Percentiles rank a stretch among this genome's conserved stretches.
These are phyloP conservation scores for Cinnamomum chago DNA, from an alignment of 164 flowering plant genomes.

Conservation along the genomic window DNA sequence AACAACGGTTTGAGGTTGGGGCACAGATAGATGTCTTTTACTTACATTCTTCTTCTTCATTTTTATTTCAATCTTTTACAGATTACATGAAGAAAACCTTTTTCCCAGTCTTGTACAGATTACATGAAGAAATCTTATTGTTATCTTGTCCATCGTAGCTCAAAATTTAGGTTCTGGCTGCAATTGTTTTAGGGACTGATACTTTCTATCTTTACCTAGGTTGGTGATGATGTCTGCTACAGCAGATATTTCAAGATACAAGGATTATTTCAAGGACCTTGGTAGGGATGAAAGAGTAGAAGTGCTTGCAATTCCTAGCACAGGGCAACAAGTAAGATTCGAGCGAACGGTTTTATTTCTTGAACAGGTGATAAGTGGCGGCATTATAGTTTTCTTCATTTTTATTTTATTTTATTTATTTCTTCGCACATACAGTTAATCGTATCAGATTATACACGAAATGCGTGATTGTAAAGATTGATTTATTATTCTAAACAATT, in stretches of 20 bases:
- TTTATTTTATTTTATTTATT: too few species aligned
- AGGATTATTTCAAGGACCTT: slow-evolving; percentile 85
- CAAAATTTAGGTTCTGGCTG: background rate
- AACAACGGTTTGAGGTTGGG: slow-evolving; percentile 66
- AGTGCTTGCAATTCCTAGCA: slow-evolving; percentile 79
- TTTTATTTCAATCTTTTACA: too few species aligned
- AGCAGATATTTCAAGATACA: slow-evolving; percentile 77
- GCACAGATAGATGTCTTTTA: too few species aligned
- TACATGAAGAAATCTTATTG: too few species aligned
- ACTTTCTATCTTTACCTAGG: slow-evolving; percentile 39
- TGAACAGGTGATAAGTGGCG: slow-evolving; percentile 57
- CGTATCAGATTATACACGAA: background rate
- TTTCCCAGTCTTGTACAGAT: too few species aligned
- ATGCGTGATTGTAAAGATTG: background rate
- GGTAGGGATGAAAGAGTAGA: slow-evolving; percentile 92
- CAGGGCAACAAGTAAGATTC: slow-evolving; percentile 46
- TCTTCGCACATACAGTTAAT: background rate
- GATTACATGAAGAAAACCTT: too few species aligned
- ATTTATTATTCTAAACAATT: background rate
- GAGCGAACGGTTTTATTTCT: slow-evolving; percentile 69
- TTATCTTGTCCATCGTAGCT: background rate
- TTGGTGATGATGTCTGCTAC: slow-evolving; percentile 98
- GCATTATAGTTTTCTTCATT: background rate
- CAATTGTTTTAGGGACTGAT: slow-evolving; percentile 9
- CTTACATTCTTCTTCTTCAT: too few species aligned